phyloP scores from a whole-genome alignment of 176 grass and related monocot genomes.

The Thinopyrum elongatum region DNA sequence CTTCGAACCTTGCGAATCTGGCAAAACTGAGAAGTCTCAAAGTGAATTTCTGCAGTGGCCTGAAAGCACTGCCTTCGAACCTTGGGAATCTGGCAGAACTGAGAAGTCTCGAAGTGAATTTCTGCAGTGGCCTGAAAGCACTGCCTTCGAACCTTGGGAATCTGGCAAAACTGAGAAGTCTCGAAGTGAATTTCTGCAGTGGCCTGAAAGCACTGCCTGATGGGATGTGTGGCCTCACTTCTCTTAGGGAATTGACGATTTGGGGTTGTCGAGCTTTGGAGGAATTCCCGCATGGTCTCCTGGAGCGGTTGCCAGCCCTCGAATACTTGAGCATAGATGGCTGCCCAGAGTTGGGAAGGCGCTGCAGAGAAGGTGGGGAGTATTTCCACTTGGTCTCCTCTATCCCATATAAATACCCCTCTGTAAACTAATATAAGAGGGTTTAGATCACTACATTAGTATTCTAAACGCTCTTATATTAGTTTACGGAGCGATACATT shows the following conservation, averaged over 20 bases:
- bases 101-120: fast-evolving
- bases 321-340: fast-evolving
- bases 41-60: fast-evolving
- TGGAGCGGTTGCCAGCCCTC: slow-evolving; percentile 4
- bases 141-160: neutral
- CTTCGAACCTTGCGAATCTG: neutral
- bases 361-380: slow-evolving; percentile 8
- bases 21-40: fast-evolving
- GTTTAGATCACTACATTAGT: too few species aligned
- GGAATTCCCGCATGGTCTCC: slow-evolving; percentile 1
- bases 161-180: neutral
- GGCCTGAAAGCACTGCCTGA: neutral
- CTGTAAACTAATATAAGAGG: too few species aligned
- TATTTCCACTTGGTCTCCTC: slow-evolving; percentile 15
- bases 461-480: too few species aligned
- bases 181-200: fast-evolving
- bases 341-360: neutral
- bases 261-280: too few species aligned
- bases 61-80: neutral
- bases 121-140: fast-evolving
- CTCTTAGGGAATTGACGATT: too few species aligned
- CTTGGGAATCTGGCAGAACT: neutral
- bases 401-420: neutral
- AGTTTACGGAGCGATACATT: too few species aligned
- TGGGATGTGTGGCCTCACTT: too few species aligned